These are phyloP conservation scores for Penicillium paradoxum DNA, from an alignment of 495 filamentous ascomycete genomes.

Conservation along the genomic window DNA sequence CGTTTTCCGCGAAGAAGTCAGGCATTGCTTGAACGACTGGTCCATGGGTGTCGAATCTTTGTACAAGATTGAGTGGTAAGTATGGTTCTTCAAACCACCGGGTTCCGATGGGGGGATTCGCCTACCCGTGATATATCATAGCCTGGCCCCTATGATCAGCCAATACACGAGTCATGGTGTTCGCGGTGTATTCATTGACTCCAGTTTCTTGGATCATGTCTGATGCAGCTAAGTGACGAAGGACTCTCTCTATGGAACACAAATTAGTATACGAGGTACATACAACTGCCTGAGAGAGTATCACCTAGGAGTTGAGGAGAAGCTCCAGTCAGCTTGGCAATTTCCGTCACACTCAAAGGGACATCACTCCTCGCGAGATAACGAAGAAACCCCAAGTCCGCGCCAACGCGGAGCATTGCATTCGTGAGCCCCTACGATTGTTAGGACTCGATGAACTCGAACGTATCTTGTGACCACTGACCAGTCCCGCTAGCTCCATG, in stretches of 20 bases:
- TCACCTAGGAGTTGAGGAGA: conserved; percentile 28
- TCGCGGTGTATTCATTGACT: conserved; percentile 30
- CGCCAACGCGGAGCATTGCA: conserved; percentile 24
- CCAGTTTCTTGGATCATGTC: conserved; percentile 32
- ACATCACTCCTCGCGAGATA: conserved; percentile 19
- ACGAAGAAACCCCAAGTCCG: conserved; percentile 35
- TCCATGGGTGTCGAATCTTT: conserved; percentile 32
- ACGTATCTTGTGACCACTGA: background rate
- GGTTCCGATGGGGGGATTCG: background rate
- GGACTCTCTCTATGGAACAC: conserved; percentile 31
- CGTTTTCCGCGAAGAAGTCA: conserved; percentile 34
- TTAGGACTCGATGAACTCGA: background rate
- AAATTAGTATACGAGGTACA: background rate
- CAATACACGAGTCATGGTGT: conserved; percentile 28
- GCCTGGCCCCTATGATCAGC: conserved; percentile 24
- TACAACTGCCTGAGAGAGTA: background rate
- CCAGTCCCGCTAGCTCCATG: conserved; percentile 15
- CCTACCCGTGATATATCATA: conserved; percentile 30
- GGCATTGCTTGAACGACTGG: conserved; percentile 29
- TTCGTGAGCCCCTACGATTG: conserved; percentile 19
- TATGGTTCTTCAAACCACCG: background rate
- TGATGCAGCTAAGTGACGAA: conserved; percentile 42
- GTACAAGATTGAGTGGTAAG: background rate
- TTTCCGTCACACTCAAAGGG: conserved; percentile 22
- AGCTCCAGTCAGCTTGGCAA: conserved; percentile 28